phyloP scores from a whole-genome alignment of 306 rosid genomes.

The Nissolia schottii region DNA sequence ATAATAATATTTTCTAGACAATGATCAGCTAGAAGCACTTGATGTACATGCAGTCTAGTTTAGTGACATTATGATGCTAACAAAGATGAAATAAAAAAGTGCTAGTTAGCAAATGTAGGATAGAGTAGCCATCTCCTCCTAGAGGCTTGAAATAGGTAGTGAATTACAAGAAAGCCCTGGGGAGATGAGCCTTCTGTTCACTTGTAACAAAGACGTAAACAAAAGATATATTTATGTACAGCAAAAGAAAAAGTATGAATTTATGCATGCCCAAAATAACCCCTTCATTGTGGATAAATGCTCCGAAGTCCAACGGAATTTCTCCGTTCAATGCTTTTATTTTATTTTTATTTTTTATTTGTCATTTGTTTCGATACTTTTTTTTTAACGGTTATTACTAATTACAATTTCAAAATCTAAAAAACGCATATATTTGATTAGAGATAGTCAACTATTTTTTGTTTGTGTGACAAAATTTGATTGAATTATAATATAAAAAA shows the following conservation, averaged over 20 bases:
- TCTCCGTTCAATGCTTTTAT: too few species aligned
- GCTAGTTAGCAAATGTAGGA: not conserved
- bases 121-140: not conserved
- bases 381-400: not conserved
- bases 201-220: conserved; percentile 6
- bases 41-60: not conserved
- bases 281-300: not conserved
- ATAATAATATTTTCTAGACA: conserved; percentile 15
- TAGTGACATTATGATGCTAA: not conserved
- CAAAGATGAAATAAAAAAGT: not conserved
- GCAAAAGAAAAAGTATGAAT: not conserved
- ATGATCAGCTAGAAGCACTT: not conserved
- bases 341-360: not conserved
- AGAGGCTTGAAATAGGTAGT: not conserved
- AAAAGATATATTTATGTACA: not conserved
- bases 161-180: not conserved
- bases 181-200: not conserved
- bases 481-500: too few species aligned
- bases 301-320: too few species aligned
- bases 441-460: too few species aligned
- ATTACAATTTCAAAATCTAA: not conserved
- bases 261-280: not conserved
- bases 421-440: too few species aligned
- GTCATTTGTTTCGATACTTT: not conserved
- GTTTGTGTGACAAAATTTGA: too few species aligned